Evolutionary conservation across 805 yeast species (phyloP).

Genomic region (Saccharomycopsis sp.): DNA sequence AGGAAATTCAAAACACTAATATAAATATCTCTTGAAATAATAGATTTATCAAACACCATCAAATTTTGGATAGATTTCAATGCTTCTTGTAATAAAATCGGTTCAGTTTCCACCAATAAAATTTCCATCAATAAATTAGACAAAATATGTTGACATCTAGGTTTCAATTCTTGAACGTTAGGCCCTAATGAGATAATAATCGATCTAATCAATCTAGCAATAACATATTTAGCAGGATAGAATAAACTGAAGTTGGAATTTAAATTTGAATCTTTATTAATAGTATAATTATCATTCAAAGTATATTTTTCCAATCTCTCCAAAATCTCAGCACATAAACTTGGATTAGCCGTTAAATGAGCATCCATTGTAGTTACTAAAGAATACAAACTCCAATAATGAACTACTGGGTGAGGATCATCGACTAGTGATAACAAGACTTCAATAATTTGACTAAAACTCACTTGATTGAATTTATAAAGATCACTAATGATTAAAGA

Average conservation of each 20-base stretch:
- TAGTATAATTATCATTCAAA: constrained; percentile 40
- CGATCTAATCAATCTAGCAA: constrained; percentile 34
- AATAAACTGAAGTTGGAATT: constrained; percentile 41
- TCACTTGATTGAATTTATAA: constrained; percentile 23
- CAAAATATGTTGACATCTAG: constrained; percentile 24
- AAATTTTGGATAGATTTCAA: constrained; percentile 36
- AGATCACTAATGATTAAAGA: constrained; percentile 40
- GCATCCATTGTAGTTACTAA: constrained; percentile 45
- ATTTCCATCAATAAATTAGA: constrained; percentile 29
- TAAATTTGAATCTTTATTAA: constrained; percentile 31
- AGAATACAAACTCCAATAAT: constrained; percentile 59
- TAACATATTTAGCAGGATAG: constrained; percentile 32
- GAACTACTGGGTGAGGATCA: constrained; percentile 84
- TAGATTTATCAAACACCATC: constrained; percentile 33
- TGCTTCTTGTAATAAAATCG: constrained; percentile 26
- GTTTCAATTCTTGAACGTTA: constrained; percentile 28
- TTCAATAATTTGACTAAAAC: constrained; percentile 38
- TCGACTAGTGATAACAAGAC: constrained; percentile 47
- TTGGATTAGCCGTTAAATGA: constrained; percentile 36
- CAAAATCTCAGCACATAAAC: constrained; percentile 35
- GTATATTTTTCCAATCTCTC: constrained; percentile 27
- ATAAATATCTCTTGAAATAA: constrained; percentile 24
- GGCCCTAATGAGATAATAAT: constrained; percentile 52
- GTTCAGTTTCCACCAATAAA: constrained; percentile 25
- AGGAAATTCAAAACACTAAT: constrained; percentile 25